Conservation (phyloP, 2,329 filamentous ascomycete genomes). For the Aureobasidium musti region DNA sequence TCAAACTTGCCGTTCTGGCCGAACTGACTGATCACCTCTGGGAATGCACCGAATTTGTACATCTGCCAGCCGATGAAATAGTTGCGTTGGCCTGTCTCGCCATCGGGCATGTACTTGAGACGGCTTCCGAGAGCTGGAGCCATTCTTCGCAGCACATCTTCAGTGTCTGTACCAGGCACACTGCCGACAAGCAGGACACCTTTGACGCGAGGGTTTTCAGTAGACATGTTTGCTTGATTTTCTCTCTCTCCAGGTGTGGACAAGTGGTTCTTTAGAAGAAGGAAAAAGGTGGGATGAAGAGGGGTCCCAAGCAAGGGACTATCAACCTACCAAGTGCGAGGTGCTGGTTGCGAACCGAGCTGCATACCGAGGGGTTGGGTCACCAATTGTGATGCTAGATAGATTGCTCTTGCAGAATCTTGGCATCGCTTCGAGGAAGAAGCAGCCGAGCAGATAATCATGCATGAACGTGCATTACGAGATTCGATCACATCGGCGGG, state of each 20-base stretch:
- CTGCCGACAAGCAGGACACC: slow-evolving; percentile 45
- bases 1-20: slow-evolving; percentile 10
- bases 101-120: slow-evolving; percentile 47
- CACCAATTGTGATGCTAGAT: slow-evolving; percentile 9
- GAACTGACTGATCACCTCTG: slow-evolving; percentile 21
- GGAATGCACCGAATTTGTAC: slow-evolving; percentile 36
- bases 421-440: slow-evolving; percentile 15
- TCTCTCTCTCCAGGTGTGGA: background rate
- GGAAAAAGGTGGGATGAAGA: slow-evolving; percentile 2
- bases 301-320: background rate
- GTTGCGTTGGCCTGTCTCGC: slow-evolving; percentile 44
- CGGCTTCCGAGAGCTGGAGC: slow-evolving; percentile 39
- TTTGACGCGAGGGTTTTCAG: background rate
- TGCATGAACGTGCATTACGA: background rate
- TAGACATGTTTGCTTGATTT: background rate
- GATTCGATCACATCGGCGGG: background rate
- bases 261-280: background rate
- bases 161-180: slow-evolving; percentile 41
- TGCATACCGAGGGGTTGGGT: slow-evolving; percentile 20
- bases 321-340: slow-evolving; percentile 13
- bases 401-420: slow-evolving; percentile 18
- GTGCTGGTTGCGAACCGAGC: slow-evolving; percentile 19
- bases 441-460: slow-evolving; percentile 11
- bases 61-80: slow-evolving; percentile 43
- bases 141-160: slow-evolving; percentile 41